These are phyloP conservation scores for Starmerella cellae DNA, from an alignment of 805 yeast genomes.

Conservation along the genomic window DNA sequence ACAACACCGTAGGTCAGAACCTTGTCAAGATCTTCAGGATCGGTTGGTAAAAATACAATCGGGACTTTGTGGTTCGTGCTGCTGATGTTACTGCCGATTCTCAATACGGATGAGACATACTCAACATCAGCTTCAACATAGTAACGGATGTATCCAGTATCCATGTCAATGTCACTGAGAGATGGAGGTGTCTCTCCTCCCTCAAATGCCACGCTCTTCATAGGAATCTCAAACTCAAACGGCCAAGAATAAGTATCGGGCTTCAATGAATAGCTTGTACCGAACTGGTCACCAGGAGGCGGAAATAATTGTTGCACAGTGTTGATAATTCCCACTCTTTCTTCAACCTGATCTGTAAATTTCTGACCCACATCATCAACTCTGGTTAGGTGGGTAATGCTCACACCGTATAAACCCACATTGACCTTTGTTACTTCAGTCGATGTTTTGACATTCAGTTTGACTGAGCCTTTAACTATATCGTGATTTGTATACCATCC, in stretches of 20 bases:
- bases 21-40: slow-evolving; percentile 11
- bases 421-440: slow-evolving; percentile 30
- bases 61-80: not conserved
- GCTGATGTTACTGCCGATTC: slow-evolving; percentile 1
- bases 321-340: slow-evolving; percentile 24
- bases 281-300: slow-evolving; percentile 21
- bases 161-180: slow-evolving; percentile 15
- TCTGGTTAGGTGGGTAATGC: slow-evolving; percentile 44
- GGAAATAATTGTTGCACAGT: slow-evolving; percentile 27
- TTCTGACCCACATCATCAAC: slow-evolving; percentile 19
- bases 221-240: slow-evolving; percentile 27
- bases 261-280: slow-evolving; percentile 25
- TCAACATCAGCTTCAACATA: slow-evolving; percentile 5
- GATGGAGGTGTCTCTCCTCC: slow-evolving; percentile 13
- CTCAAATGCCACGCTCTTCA: slow-evolving; percentile 1
- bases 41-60: slow-evolving; percentile 38
- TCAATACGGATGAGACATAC: not conserved
- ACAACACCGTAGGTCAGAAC: slow-evolving; percentile 18
- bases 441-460: slow-evolving; percentile 6
- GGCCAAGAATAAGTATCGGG: slow-evolving; percentile 28
- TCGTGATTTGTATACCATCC: slow-evolving; percentile 20
- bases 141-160: slow-evolving; percentile 13
- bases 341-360: slow-evolving; percentile 18
- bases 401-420: slow-evolving; percentile 49
- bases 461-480: slow-evolving; percentile 9